Conservation (phyloP, 1,284 basidiomycete species). For the Coriolopsis trogii region DNA sequence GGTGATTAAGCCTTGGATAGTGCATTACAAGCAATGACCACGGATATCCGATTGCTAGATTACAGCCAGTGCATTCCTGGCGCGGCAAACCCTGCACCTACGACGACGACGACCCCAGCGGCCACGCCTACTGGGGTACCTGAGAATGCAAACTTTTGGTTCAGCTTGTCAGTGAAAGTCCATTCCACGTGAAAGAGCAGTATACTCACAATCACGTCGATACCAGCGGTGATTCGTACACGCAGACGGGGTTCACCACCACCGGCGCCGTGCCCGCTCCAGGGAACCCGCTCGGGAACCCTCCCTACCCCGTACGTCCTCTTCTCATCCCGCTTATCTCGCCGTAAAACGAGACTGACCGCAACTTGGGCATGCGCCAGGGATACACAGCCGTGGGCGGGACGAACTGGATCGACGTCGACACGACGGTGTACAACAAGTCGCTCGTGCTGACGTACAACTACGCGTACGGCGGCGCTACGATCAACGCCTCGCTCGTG, state of each 20-base stretch:
- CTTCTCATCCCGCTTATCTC: not conserved
- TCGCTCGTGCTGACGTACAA: slow-evolving; percentile 59
- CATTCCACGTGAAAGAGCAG: not conserved
- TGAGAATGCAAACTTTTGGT: slow-evolving; percentile 45
- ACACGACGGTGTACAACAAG: slow-evolving; percentile 52
- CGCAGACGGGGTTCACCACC: slow-evolving; percentile 53
- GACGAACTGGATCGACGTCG: slow-evolving; percentile 59
- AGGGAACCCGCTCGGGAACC: slow-evolving; percentile 61
- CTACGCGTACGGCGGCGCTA: slow-evolving; percentile 63
- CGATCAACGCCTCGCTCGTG: slow-evolving; percentile 56
- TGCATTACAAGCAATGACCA: slow-evolving; percentile 20
- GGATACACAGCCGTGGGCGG: slow-evolving; percentile 59
- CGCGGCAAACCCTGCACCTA: slow-evolving; percentile 26
- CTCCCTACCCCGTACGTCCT: slow-evolving; percentile 50
- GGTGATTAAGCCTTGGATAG: slow-evolving; percentile 13
- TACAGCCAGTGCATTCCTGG: slow-evolving; percentile 49
- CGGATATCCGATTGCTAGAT: slow-evolving; percentile 28
- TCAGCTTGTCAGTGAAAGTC: slow-evolving; percentile 45
- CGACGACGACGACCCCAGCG: slow-evolving; percentile 30
- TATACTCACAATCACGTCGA: not conserved
- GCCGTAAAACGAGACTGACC: not conserved
- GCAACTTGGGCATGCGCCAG: slow-evolving; percentile 24
- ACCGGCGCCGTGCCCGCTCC: slow-evolving; percentile 43
- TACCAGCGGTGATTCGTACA: slow-evolving; percentile 60
- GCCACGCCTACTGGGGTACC: slow-evolving; percentile 27